Evolutionary conservation across 306 rosid genomes (phyloP).

Genomic region (Dalbergia cochinchinensis): DNA sequence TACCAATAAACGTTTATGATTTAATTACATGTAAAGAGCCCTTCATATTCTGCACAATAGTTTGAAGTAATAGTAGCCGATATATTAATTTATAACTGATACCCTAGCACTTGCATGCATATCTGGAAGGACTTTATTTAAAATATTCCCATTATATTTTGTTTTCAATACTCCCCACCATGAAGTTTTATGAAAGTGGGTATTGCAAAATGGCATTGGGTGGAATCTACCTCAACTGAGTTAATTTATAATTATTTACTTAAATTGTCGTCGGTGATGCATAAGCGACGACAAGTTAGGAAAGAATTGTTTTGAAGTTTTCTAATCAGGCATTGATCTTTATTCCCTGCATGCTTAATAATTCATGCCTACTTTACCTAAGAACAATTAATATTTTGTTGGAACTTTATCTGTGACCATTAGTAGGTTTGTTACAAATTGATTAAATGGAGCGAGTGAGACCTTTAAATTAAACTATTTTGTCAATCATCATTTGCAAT

Average conservation of each 20-base stretch:
- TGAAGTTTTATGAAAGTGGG: background rate
- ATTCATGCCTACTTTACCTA: conserved; percentile 61
- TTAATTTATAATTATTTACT: background rate
- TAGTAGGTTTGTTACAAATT: conserved; percentile 51
- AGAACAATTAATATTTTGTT: conserved; percentile 45
- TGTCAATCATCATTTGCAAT: conserved; percentile 14
- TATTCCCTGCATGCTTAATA: conserved; percentile 13
- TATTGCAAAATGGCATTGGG: background rate
- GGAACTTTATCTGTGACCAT: conserved; percentile 54
- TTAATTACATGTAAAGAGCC: background rate
- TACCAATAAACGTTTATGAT: background rate
- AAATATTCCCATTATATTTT: background rate
- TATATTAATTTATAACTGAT: background rate
- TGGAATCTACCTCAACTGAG: conserved; percentile 24
- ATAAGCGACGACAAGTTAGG: background rate
- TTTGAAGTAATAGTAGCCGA: background rate
- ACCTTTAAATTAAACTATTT: conserved; percentile 34
- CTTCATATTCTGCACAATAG: background rate
- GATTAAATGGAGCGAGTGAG: conserved; percentile 36
- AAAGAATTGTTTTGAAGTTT: conserved; percentile 39
- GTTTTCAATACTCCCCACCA: conserved; percentile 8
- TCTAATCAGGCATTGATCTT: conserved; percentile 37
- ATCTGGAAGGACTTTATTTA: too few species aligned
- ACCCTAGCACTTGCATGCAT: background rate
- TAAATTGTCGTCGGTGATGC: background rate